Base-by-base conservation (phyloP, 225 moss, liverwort and hornwort genomes). In the Asterella californica region DNA sequence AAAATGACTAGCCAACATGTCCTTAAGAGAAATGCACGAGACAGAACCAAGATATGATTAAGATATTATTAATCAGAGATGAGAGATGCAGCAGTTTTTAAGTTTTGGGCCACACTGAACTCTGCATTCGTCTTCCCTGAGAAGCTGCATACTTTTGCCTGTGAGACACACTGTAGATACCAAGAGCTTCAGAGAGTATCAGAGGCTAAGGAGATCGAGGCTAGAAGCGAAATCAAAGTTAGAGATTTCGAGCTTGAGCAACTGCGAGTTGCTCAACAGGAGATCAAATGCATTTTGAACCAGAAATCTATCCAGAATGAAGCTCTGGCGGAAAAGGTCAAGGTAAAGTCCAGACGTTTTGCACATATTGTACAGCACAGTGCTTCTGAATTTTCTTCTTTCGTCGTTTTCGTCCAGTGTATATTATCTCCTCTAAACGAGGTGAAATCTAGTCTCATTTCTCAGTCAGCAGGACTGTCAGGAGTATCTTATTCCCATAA, bases 231-330 rank as follows among this genome's bases (percentile, higher is more conserved):
- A 47, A n/a, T 92, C 15, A 92, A 90, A 81, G 66, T 90, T 32
- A 69, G 74, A 25, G 83, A 90, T 70, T 91, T 94, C 73, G 90
- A 91, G 53, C 54, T 90, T 30, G 90, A 94, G 74, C 88, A 84
- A 17, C 69, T 90, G 38, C 91, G 84, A 76, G 63, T 83, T 70
- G 50, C 90, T 22, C 81, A 90, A 9, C 82, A 92, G 38, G 90
- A 96, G 73, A 89, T 87, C 1, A 90, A 81, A 53, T 77, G 73
- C 79, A 83, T 88, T 9, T 83, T 91, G 36, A 77, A 90, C 61
- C 92, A 96, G 47, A 87, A 86, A 21, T 88, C 82, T 60, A 75
- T 92, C 25, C 91, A 92, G 64, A 96, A 94, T 15, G 86, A 92
- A 38, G 76, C 88, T 12, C 85, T 89, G 79, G 77, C 80, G 62